Evolutionary conservation across 805 yeast species (phyloP).

Genomic region (Sugiyamaella valdiviana): DNA sequence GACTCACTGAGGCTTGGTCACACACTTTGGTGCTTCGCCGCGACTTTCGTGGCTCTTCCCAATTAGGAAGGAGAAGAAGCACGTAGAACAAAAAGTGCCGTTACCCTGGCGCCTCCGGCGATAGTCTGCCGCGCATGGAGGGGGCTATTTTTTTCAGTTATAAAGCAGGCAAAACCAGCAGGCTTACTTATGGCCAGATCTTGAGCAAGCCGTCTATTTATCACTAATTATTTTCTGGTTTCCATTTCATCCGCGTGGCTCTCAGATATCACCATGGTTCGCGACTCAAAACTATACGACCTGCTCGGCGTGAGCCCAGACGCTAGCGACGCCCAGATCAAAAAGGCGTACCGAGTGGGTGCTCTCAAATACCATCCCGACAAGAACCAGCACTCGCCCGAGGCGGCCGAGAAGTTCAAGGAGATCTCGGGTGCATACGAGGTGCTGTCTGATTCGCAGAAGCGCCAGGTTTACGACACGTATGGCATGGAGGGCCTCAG

Average conservation of each 20-base stretch:
- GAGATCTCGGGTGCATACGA: conserved; percentile 87
- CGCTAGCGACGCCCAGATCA: conserved; percentile 56
- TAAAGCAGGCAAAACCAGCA: background rate
- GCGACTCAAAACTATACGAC: conserved; percentile 62
- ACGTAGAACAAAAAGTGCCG: background rate
- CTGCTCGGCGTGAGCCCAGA: conserved; percentile 46
- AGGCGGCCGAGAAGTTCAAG: conserved; percentile 94
- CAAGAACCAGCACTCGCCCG: conserved; percentile 58
- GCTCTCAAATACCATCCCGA: conserved; percentile 83
- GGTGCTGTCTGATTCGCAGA: conserved; percentile 77
- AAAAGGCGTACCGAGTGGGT: conserved; percentile 69
- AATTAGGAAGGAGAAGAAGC: background rate
- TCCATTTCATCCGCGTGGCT: background rate
- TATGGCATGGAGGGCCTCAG: conserved; percentile 89
- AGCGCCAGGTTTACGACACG: conserved; percentile 82
- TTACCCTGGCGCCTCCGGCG: background rate
- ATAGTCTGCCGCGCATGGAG: background rate
- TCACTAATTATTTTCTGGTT: background rate
- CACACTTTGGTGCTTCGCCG: too few relatives aligned
- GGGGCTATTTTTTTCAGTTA: background rate
- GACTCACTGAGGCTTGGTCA: too few relatives aligned
- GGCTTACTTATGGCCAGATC: background rate
- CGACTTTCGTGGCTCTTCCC: too few relatives aligned
- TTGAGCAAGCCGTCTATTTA: background rate
- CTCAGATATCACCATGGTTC: conserved; percentile 45